Evolutionary conservation across 2,329 filamentous ascomycete species (phyloP).

Genomic region (Dissoconium aciculare): DNA sequence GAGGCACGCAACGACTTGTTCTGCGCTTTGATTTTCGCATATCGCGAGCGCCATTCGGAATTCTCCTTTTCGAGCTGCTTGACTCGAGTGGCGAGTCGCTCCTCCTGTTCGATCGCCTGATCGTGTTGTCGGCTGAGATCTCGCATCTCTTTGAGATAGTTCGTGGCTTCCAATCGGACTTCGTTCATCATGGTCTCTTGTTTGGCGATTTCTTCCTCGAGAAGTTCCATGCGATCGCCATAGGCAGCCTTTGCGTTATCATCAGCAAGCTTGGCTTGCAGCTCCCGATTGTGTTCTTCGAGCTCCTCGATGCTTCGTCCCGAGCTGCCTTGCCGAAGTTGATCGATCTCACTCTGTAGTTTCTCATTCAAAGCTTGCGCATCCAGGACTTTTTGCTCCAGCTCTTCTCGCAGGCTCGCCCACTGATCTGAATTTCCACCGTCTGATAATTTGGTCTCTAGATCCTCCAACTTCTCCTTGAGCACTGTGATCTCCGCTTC

Average conservation of each 20-base stretch:
- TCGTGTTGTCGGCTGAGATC: slow-evolving; percentile 66
- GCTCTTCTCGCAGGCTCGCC: slow-evolving; percentile 48
- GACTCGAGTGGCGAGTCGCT: slow-evolving; percentile 60
- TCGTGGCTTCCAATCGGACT: slow-evolving; percentile 67
- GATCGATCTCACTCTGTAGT: slow-evolving; percentile 62
- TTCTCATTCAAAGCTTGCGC: slow-evolving; percentile 59
- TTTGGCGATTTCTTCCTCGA: slow-evolving; percentile 52
- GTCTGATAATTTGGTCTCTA: slow-evolving; percentile 54
- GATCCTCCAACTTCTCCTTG: slow-evolving; percentile 53
- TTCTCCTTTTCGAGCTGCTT: slow-evolving; percentile 67
- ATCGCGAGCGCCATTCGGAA: slow-evolving; percentile 78
- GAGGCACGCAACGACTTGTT: slow-evolving; percentile 66
- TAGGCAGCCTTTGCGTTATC: slow-evolving; percentile 38
- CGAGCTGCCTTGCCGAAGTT: slow-evolving; percentile 9
- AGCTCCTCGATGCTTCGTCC: slow-evolving; percentile 7
- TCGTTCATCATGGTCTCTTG: slow-evolving; percentile 77
- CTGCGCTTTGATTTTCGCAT: slow-evolving; percentile 77
- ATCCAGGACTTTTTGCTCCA: slow-evolving; percentile 27
- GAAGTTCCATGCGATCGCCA: slow-evolving; percentile 42
- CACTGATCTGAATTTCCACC: slow-evolving; percentile 16
- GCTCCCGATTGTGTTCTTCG: slow-evolving; percentile 8
- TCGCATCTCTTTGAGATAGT: slow-evolving; percentile 81
- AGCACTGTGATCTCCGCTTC: slow-evolving; percentile 62
- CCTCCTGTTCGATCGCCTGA: slow-evolving; percentile 65
- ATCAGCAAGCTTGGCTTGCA: slow-evolving; percentile 5